Base-by-base conservation (phyloP, 139 green algal species). In the Tetradesmus lagerheimii region DNA sequence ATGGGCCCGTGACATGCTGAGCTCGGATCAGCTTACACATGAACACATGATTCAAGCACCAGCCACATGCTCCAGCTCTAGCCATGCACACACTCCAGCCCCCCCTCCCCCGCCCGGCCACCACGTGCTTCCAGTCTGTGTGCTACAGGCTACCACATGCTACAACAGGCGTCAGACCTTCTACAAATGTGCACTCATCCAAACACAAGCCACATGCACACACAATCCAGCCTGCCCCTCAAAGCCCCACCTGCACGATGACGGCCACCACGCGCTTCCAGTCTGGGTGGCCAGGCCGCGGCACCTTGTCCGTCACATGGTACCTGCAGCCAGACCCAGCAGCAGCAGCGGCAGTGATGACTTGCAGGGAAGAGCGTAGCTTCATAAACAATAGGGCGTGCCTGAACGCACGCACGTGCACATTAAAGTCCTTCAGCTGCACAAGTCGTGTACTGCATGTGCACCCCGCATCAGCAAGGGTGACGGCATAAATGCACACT, bases 181-280 rank as follows among this genome's bases (percentile, higher is more conserved):
- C 43, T 14, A 12, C 43, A 29, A 2, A 14, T 50, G 43, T 50
- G 43, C 43, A 16, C 80, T 35, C 38, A 29, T 71, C 9, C 6
- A 23, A 34, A 35, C 5, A 37, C 9, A 20, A 29, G 25, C 15
- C 53, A n/a, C n/a, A 12, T 41, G 11, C 82, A 4, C 34, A 80
- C 35, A 38, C 31, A 80, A 37, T 39, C 0, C 50, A 4, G n/a
- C 25, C 84, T 35, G 35, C 62, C n/a, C 4, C 34, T 23, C 35
- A n/a, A 27, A 81, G 39, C 29, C 20, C n/a, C 85, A 86, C 86
- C 86, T 90, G 86, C 75, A 93, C 92, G 12, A 95, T 76, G 18
- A 95, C 93, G 27, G 91, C 92, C 64, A 93, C 93, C 47, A 95
- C 93, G 0, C 93, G 90, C 75, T 91, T 87, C 93, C 93, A 95